phyloP scores from a whole-genome alignment of 306 rosid genomes.

The Cajanus cajan region DNA sequence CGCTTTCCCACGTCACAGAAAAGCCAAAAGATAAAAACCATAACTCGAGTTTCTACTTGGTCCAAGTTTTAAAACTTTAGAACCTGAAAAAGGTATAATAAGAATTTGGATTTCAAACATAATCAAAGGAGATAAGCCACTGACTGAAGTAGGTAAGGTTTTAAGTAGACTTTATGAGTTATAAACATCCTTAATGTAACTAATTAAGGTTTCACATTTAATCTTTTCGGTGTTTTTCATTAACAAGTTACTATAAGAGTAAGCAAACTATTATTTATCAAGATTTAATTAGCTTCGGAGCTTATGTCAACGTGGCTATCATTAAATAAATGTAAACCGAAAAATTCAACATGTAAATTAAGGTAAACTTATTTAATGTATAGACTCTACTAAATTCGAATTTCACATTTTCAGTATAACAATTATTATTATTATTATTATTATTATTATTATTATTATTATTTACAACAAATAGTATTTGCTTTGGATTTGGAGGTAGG shows the following conservation, averaged over 20 bases:
- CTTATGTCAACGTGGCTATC: not conserved
- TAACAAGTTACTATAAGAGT: not conserved
- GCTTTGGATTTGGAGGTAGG: too few relatives aligned
- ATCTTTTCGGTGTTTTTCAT: not conserved
- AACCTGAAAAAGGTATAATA: not conserved
- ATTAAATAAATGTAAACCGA: not conserved
- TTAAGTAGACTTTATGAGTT: not conserved
- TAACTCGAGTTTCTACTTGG: not conserved
- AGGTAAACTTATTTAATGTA: not conserved
- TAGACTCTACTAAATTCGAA: not conserved
- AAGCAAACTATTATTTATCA: not conserved
- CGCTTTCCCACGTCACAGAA: not conserved
- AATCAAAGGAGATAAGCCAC: not conserved
- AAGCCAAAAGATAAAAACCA: not conserved
- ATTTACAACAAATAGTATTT: too few relatives aligned
- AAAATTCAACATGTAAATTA: not conserved
- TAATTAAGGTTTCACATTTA: not conserved
- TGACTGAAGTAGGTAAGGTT: not conserved
- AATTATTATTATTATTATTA: too few relatives aligned
- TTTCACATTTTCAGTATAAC: not conserved
- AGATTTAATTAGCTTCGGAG: not conserved
- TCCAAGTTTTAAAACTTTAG: not conserved
- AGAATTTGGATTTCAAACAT: slow-evolving; percentile 8
- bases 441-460: too few relatives aligned
- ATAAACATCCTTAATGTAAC: not conserved